Conservation (phyloP, 2,329 filamentous ascomycete species). For the Fusarium nygamai region DNA sequence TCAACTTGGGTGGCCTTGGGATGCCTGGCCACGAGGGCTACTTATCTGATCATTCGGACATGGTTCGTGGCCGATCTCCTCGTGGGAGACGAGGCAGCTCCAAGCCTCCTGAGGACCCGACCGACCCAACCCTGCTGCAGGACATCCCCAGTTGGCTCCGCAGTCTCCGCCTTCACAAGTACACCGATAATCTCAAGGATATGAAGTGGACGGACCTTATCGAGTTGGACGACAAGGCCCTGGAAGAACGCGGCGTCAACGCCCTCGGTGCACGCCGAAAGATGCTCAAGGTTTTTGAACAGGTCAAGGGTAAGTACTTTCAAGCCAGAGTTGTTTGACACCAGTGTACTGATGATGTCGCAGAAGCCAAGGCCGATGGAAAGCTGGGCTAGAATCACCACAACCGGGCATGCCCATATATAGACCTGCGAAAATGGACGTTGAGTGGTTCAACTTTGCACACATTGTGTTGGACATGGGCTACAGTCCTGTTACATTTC, state of each 20-base stretch:
- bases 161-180: slow-evolving; percentile 95
- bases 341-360: slow-evolving; percentile 29
- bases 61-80: slow-evolving; percentile 89
- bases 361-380: slow-evolving; percentile 78
- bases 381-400: slow-evolving; percentile 63
- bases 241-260: slow-evolving; percentile 94
- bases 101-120: slow-evolving; percentile 97
- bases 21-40: slow-evolving; percentile 82
- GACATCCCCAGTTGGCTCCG: slow-evolving; percentile 97
- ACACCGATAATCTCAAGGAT: slow-evolving; percentile 97
- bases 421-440: slow-evolving; percentile 10
- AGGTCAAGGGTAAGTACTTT: slow-evolving; percentile 75
- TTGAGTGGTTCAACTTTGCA: slow-evolving; percentile 5
- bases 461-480: background rate
- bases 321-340: background rate
- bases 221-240: slow-evolving; percentile 89
- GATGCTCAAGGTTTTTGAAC: slow-evolving; percentile 99
- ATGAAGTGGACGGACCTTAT: slow-evolving; percentile 95
- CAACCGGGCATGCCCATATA: slow-evolving; percentile 17
- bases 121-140: slow-evolving; percentile 86
- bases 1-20: slow-evolving; percentile 79
- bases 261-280: slow-evolving; percentile 94
- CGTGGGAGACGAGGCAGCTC: slow-evolving; percentile 92
- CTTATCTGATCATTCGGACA: slow-evolving; percentile 92
- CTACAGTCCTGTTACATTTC: slow-evolving; percentile 10